phyloP scores from a whole-genome alignment of 2,329 filamentous ascomycete species.

The Stachybotrys chartarum region DNA sequence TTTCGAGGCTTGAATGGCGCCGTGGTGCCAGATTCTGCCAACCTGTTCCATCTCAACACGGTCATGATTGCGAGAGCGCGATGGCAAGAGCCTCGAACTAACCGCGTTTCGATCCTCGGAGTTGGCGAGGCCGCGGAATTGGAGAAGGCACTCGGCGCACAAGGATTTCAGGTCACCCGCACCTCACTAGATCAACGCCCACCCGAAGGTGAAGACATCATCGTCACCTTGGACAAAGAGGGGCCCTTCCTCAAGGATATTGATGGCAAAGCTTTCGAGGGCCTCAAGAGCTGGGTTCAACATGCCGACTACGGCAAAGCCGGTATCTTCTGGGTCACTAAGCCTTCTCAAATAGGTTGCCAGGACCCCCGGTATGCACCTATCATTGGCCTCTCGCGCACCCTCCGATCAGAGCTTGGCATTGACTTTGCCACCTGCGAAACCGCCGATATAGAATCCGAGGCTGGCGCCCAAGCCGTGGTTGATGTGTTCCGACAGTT shows the following conservation, averaged over 20 bases:
- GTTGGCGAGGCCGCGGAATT: background rate
- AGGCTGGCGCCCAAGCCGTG: background rate
- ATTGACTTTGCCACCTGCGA: constrained; percentile 22
- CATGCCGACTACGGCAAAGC: constrained; percentile 1
- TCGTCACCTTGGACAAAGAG: constrained; percentile 17
- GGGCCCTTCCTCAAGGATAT: constrained; percentile 17
- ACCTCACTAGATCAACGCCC: constrained; percentile 9
- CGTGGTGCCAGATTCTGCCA: constrained; percentile 10
- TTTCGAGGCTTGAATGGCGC: constrained; percentile 11
- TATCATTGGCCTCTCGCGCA: constrained; percentile 19
- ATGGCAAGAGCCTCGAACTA: background rate
- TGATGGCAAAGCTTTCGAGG: constrained; percentile 6
- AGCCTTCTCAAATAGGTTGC: constrained; percentile 15
- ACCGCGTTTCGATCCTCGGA: constrained; percentile 1
- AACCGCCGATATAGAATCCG: constrained; percentile 11
- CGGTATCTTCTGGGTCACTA: constrained; percentile 23
- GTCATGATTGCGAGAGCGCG: constrained; percentile 6
- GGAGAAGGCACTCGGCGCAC: constrained; percentile 4
- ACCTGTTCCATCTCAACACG: constrained; percentile 7
- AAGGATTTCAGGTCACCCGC: constrained; percentile 9
- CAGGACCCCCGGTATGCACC: constrained; percentile 17
- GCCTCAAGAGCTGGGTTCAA: constrained; percentile 3
- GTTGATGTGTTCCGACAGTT: constrained; percentile 14
- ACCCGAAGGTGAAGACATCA: constrained; percentile 13
- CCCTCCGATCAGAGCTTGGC: constrained; percentile 18